phyloP scores from a whole-genome alignment of 768 basidiomycete genomes.

The Cystofilobasidium capitatum region DNA sequence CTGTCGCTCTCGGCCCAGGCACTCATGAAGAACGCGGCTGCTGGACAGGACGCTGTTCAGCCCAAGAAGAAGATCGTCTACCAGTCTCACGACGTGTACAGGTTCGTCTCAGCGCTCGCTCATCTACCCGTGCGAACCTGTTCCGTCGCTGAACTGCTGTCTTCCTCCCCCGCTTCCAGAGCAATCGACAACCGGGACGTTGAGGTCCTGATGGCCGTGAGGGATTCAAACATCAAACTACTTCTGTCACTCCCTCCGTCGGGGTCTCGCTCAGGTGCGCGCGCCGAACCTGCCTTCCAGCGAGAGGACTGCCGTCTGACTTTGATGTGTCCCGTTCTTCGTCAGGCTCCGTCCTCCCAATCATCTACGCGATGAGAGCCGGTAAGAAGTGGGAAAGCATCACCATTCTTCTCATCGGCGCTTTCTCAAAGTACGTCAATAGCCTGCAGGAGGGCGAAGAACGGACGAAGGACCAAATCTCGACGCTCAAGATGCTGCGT shows the following conservation, averaged over 20 bases:
- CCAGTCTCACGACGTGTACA: constrained; percentile 13
- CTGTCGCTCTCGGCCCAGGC: neutral
- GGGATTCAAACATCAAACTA: constrained; percentile 55
- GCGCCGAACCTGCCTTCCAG: neutral
- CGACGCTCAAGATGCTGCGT: constrained; percentile 70
- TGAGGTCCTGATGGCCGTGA: constrained; percentile 68
- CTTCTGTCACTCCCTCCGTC: constrained; percentile 11
- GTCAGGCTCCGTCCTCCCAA: constrained; percentile 60
- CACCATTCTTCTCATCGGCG: constrained; percentile 75
- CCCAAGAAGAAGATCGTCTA: neutral
- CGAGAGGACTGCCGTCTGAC: no score
- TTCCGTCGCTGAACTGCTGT: no score
- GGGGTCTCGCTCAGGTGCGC: constrained; percentile 34
- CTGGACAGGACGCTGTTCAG: neutral
- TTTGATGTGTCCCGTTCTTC: no score
- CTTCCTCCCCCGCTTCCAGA: constrained; percentile 30
- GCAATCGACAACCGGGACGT: constrained; percentile 80
- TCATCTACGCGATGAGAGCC: constrained; percentile 69
- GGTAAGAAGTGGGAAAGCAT: constrained; percentile 50
- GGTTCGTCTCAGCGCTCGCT: neutral
- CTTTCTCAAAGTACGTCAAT: constrained; percentile 86
- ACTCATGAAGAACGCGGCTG: neutral
- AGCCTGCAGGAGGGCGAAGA: constrained; percentile 74
- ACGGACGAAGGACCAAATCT: constrained; percentile 53
- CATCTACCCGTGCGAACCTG: no score